Base-by-base conservation (phyloP, 805 yeast species). In the Lipomyces orientalis region DNA sequence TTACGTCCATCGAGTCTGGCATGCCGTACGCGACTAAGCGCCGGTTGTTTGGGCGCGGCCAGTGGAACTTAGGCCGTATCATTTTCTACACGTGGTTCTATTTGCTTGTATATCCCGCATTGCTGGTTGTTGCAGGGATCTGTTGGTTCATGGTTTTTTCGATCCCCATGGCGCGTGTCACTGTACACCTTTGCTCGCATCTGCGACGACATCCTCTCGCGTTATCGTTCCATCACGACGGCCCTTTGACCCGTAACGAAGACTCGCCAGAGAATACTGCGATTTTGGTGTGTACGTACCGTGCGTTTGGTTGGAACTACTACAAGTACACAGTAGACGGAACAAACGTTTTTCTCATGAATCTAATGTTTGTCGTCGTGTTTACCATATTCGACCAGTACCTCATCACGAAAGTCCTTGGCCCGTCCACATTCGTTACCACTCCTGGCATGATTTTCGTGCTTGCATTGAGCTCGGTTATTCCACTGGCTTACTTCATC, bases 261-360 rank as follows among this genome's bases (percentile, higher is more conserved):
- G 76, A 72, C 52, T 56, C 71, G 19, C 62, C 72, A n/a, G 49
- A 59, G 25, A 75, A 67, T 72, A 84, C 86, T 74, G 64, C 87
- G 31, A 87, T 95, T 65, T 79, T 95, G 60, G 82, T 95, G 54
- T 93, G 97, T 79, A 93, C 98, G 0, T 94, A 92, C 79, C 86
- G 98, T 75, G 91, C 97, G 64, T 87, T 92, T 71, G 98, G 98
- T 0, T 84, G 87, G 77, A 97, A 93, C 77, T 95, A 95, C 79
- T 95, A 93, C 82, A 95, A 95, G 81, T 93, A 91, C 78, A 95
- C 99, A 0, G 91, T 95, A 59, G 98, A 91, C 71, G 99, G 99
- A 67, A 93, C 98, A 1, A 94, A 95, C 78, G 90, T 94, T 65
- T 90, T 95, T 73, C 90, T 95, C 76, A 88, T 95, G 80, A 95